These are phyloP conservation scores for Pichia sporocuriosa DNA, from an alignment of 805 yeast genomes.

Conservation along the genomic window DNA sequence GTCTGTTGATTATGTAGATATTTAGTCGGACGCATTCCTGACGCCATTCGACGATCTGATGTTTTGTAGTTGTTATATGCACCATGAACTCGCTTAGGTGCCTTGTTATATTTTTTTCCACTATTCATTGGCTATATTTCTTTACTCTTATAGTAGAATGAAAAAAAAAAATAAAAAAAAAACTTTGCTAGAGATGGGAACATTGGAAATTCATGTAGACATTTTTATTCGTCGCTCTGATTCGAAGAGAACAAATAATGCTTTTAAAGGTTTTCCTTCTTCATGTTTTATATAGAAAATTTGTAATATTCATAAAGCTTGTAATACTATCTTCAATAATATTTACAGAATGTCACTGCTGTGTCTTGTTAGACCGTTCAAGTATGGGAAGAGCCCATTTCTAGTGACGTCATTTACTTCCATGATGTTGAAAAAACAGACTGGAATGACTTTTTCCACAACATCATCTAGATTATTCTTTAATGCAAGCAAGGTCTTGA, in stretches of 20 bases:
- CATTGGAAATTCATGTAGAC: too few species aligned
- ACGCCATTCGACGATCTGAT: constrained; percentile 51
- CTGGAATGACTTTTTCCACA: background rate
- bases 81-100: constrained; percentile 8
- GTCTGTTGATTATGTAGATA: constrained; percentile 27
- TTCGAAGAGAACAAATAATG: too few species aligned
- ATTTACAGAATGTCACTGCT: background rate
- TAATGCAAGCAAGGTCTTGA: background rate
- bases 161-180: too few species aligned
- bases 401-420: background rate
- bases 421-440: background rate
- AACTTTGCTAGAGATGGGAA: too few species aligned
- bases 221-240: too few species aligned
- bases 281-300: too few species aligned
- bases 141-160: background rate
- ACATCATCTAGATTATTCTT: background rate
- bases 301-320: too few species aligned
- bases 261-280: too few species aligned
- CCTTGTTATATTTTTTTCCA: constrained; percentile 2
- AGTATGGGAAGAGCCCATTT: background rate
- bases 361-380: background rate
- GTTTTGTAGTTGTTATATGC: constrained; percentile 28
- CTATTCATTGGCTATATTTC: background rate
- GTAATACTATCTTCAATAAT: too few species aligned
- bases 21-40: constrained; percentile 42